Base-by-base conservation (phyloP, 129 eudicot genomes). In the Tanacetum coccineum region DNA sequence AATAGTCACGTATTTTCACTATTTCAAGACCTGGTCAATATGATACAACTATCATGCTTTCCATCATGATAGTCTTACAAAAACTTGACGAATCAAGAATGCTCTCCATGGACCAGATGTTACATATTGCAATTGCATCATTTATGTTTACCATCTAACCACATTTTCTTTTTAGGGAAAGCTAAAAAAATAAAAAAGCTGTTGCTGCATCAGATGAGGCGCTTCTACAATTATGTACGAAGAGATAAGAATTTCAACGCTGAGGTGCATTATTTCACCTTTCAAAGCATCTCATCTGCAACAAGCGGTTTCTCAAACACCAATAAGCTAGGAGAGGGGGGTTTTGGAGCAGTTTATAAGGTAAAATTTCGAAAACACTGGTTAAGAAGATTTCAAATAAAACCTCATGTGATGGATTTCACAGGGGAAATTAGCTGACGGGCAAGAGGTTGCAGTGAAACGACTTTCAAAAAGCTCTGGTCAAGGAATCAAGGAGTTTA, bases 301-400 rank as follows among this genome's bases (percentile, higher is more conserved):
- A 75, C 74, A 15, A 68, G 69, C 59, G 51, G 59, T 3, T 75
- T 68, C 39, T 50, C 73, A 39, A 68, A 25, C 58, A 51, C 49
- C 3, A 62, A 68, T 17, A 75, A 68, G 65, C 51, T 75, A 6
- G 80, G 74, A 42, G 55, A 61, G 64, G 80, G 80, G 5, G 80
- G 80, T 40, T 75, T 68, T 68, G 80, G 74, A 63, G 64, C 54
- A 4, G 80, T 75, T 59, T 75, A 51, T 68, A 75, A 75, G 70
- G 80, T 75, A 68, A 50, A 9, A 19, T 20, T 62, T 39, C 45
- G 53, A 36, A 48, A 0, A 20, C 32, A 17, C 13, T 72, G 42
- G 1, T 13, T 13, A 48, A 9, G 18, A 62, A 21, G 15, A 39
- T 39, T 62, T 10, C 4, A 2, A 28, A 51, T 39, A 62, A 62